These are phyloP conservation scores for Hirsutella minnesotensis DNA, from an alignment of 2,329 filamentous ascomycete species.

Conservation along the genomic window DNA sequence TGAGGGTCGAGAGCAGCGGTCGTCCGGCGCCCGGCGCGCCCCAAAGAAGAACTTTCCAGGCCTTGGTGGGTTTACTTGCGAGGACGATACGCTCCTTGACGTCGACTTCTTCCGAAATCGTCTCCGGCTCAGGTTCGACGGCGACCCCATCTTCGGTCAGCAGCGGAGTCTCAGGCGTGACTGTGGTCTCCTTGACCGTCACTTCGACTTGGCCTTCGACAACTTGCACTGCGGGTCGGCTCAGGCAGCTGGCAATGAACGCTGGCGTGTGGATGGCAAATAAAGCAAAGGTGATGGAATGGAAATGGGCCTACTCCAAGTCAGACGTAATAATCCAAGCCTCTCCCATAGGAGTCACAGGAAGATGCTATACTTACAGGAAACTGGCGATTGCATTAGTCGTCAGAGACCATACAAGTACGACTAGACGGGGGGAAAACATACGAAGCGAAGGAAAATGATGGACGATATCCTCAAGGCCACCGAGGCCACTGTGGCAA, in stretches of 20 bases:
- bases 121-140: conserved; percentile 17
- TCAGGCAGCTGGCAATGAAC: conserved; percentile 47
- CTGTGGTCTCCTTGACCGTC: conserved; percentile 34
- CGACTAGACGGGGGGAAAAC: no score
- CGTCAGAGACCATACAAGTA: no score
- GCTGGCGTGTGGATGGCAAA: conserved; percentile 55
- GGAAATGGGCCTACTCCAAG: conserved; percentile 21
- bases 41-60: conserved; percentile 56
- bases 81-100: conserved; percentile 52
- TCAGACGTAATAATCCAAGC: conserved; percentile 5
- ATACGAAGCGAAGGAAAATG: conserved; percentile 24
- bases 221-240: conserved; percentile 44
- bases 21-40: conserved; percentile 68
- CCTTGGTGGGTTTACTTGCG: conserved; percentile 41
- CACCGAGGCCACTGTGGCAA: conserved; percentile 23
- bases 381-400: no score
- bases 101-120: conserved; percentile 40
- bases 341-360: no score
- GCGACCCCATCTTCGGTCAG: conserved; percentile 18
- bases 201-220: conserved; percentile 51
- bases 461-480: conserved; percentile 24
- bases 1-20: conserved; percentile 50
- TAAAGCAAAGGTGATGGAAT: conserved; percentile 47
- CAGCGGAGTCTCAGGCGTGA: conserved; percentile 13
- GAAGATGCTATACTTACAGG: conserved; percentile 23